Base-by-base conservation (phyloP, 768 basidiomycete genomes). In the Amanita brunnescens region DNA sequence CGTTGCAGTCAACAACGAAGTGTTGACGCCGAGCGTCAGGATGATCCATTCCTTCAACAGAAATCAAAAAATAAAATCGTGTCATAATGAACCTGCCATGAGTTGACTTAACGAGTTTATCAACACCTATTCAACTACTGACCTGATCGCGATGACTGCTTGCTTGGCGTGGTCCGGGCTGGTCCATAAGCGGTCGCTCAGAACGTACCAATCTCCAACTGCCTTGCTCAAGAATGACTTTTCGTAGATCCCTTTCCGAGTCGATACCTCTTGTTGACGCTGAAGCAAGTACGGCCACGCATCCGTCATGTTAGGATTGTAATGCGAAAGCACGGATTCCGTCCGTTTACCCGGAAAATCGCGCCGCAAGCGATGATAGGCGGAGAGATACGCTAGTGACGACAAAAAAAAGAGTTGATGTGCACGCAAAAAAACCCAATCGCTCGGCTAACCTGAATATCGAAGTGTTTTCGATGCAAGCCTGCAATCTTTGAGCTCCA, bases 201-300 rank as follows among this genome's bases (percentile, higher is more conserved):
- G 69, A 0, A 67, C 61, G 3, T 60, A 57, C 29, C 59, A 58
- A 0, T 64, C 64, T 3, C 64, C 56, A 47, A 75, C 64, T 6
- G 67, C 58, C 14, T 54, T 57, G 10, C 71, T 70, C 20, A 88
- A 62, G 62, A 86, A 83, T 5, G 81, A 80, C 9, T 53, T 51
- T 7, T 64, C 55, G 58, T 78, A 84, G n/a, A 58, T 55, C 3
- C 51, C 50, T 48, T 65, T 71, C 35, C 77, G 70, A 14, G 49
- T 52, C 0, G 53, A 35, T 1, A 62, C 57, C 61, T 87, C 83
- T 10, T 58, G 54, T 52, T 69, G 58, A n/a, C 86, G 77, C 18
- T 67, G 58, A 23, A 63, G 64, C 30, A 87, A 70, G 61, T 88
- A 88, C 6, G 86, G 84, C 87, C 87, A 90, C 60, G 83, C 69